These are phyloP conservation scores for Ballota nigra DNA, from an alignment of 257 asterid species.

Conservation along the genomic window DNA sequence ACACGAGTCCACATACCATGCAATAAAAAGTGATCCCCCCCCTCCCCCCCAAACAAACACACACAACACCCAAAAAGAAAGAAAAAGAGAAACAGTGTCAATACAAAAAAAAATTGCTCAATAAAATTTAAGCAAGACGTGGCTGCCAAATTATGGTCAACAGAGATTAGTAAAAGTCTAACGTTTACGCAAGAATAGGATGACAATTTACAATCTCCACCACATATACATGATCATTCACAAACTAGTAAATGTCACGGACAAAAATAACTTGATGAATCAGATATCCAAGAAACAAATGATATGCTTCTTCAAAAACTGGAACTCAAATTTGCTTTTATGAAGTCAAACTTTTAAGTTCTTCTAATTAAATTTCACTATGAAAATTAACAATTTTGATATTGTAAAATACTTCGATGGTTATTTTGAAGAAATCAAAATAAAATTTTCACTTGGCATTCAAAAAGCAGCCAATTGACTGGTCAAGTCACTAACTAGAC, in stretches of 20 bases:
- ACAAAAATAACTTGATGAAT: background rate
- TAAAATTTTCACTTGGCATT: background rate
- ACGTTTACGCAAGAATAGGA: background rate
- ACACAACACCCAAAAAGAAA: background rate
- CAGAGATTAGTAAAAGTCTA: background rate
- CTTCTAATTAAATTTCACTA: background rate
- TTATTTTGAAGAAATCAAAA: background rate
- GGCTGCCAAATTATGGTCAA: background rate
- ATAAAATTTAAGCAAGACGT: conserved; percentile 11
- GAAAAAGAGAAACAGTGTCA: too few relatives aligned
- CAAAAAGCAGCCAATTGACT: background rate
- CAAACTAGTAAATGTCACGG: background rate
- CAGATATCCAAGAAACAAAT: background rate
- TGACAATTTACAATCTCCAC: background rate
- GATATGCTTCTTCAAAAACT: background rate
- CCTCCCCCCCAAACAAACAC: too few relatives aligned
- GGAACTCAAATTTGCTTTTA: background rate
- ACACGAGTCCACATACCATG: conserved; percentile 4
- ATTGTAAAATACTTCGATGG: background rate
- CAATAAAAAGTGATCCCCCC: background rate
- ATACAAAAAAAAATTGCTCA: too few relatives aligned
- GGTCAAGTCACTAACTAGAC: background rate
- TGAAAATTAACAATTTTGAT: background rate
- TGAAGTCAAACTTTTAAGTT: background rate
- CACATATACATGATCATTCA: background rate